Conservation (phyloP, 1,284 basidiomycete species). For the Malassezia vespertilionis region DNA sequence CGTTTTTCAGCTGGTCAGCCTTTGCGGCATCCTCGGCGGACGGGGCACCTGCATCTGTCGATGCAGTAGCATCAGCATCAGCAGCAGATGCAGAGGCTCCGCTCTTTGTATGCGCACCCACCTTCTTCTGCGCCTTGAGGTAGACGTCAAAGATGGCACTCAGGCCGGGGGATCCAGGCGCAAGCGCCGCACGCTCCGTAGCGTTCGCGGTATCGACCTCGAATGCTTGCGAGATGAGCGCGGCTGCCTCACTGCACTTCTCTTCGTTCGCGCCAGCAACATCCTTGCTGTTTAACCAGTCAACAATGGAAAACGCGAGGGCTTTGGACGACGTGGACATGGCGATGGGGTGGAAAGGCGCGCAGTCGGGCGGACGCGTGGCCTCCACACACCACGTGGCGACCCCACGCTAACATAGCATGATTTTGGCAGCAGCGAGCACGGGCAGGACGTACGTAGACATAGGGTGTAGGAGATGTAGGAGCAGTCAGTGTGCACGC, state of each 20-base stretch:
- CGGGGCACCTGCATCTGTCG: slow-evolving; percentile 48
- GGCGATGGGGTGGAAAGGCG: too few relatives aligned
- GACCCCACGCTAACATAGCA: too few relatives aligned
- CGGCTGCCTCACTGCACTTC: slow-evolving; percentile 27
- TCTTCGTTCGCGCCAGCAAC: slow-evolving; percentile 18
- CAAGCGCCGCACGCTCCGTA: slow-evolving; percentile 28
- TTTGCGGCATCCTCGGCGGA: slow-evolving; percentile 62
- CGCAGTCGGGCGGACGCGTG: too few relatives aligned
- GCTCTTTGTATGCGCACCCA: slow-evolving; percentile 23
- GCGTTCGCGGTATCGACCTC: slow-evolving; percentile 25
- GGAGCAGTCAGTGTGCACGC: too few relatives aligned
- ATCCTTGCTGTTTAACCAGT: slow-evolving; percentile 30
- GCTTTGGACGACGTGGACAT: too few relatives aligned
- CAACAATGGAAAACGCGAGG: slow-evolving; percentile 35
- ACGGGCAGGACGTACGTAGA: too few relatives aligned
- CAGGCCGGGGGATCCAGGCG: slow-evolving; percentile 32
- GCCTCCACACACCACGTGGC: too few relatives aligned
- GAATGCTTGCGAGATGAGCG: slow-evolving; percentile 26
- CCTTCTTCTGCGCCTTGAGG: slow-evolving; percentile 44
- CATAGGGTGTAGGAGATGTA: too few relatives aligned
- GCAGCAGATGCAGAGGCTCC: slow-evolving; percentile 6
- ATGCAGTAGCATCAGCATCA: slow-evolving; percentile 12
- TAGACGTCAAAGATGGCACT: slow-evolving; percentile 45
- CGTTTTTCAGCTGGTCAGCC: slow-evolving; percentile 60
- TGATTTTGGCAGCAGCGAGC: too few relatives aligned